Evolutionary conservation across 2,329 filamentous ascomycete species (phyloP), one percentile per base, ranked within the genome.

Genomic region (Aspergillus aculeatus): DNA sequence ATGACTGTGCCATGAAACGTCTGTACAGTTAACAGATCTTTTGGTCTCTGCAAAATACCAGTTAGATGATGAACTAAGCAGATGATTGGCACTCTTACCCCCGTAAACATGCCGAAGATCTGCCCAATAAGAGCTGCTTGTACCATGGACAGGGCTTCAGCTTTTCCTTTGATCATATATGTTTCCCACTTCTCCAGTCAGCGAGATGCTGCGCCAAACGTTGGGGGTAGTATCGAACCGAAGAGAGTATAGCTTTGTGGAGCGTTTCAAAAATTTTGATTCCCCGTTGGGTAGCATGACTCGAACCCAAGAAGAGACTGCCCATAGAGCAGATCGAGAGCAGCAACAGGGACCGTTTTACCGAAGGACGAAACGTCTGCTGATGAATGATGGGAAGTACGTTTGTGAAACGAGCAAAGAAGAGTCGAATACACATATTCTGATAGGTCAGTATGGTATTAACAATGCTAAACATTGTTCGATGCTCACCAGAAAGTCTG

Each of bases 81-180:
- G 21, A 48, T 11, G 12, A 54, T 32, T 4, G 4, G n/a, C 23
- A 32, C 16, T 35, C 47, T 23, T 59, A 66, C 67, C 14, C 66
- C 66, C 14, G 68, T 69, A 3, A 73, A 66, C 16, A 72, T 51
- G 1, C 64, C 70, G 58, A 71, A 73, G 2, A 68, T 71, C 59
- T 72, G 70, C 11, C 69, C 70, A 21, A 73, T 68, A 4, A 73
- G 59, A 16, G 69, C 64, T 16, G 69, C 69, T 48, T 72, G 70
- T 3, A 66, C 64, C 55, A 72, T 68, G 5, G 66, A 64, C 9
- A 68, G 52, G 14, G 61, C 60, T 48, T 67, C 66, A 12, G 59
- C 60, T 32, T 56, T 59, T n/a, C 58, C 60, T 29, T 55, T 59
- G n/a, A 57, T 53, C 3, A 72, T 63, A 24, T 67, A 65, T 48